phyloP scores from a whole-genome alignment of 2,329 filamentous ascomycete genomes.

The Onygenales sp. region DNA sequence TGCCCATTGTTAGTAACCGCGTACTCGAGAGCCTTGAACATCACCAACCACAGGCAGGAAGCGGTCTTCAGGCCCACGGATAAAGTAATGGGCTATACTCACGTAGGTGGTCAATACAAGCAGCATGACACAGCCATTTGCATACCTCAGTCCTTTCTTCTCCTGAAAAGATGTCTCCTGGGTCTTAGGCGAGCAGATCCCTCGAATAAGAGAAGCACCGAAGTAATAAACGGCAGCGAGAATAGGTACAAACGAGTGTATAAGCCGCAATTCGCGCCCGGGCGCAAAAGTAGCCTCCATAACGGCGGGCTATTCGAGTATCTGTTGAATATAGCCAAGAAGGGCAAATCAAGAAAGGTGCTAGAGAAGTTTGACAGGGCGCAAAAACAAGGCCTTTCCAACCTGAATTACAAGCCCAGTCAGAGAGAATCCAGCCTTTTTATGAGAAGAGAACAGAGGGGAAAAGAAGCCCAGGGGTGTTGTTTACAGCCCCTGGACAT shows the following conservation, averaged over 20 bases:
- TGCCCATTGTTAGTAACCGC: not conserved
- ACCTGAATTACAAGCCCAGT: too few relatives aligned
- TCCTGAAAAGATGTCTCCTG: conserved; percentile 26
- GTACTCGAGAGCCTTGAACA: not conserved
- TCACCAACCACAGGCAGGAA: not conserved
- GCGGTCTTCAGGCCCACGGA: not conserved
- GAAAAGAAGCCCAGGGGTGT: too few relatives aligned
- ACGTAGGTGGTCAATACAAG: conserved; percentile 32
- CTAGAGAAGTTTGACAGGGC: too few relatives aligned
- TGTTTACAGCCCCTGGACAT: too few relatives aligned
- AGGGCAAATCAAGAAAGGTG: too few relatives aligned
- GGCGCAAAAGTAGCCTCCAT: conserved; percentile 4
- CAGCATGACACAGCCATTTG: conserved; percentile 34
- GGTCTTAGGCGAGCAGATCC: conserved; percentile 45
- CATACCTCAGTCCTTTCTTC: conserved; percentile 32
- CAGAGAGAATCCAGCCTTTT: too few relatives aligned
- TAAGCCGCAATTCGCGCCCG: conserved; percentile 1
- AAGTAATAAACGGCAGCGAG: conserved; percentile 50
- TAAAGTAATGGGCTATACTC: conserved; percentile 10
- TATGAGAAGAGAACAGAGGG: too few relatives aligned
- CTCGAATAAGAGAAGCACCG: conserved; percentile 39
- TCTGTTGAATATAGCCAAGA: too few relatives aligned
- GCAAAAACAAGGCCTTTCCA: too few relatives aligned
- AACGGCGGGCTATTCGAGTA: not conserved
- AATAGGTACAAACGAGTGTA: conserved; percentile 32